Base-by-base conservation (phyloP, 345 rosid genomes). In the Chamaenerion angustifolium region DNA sequence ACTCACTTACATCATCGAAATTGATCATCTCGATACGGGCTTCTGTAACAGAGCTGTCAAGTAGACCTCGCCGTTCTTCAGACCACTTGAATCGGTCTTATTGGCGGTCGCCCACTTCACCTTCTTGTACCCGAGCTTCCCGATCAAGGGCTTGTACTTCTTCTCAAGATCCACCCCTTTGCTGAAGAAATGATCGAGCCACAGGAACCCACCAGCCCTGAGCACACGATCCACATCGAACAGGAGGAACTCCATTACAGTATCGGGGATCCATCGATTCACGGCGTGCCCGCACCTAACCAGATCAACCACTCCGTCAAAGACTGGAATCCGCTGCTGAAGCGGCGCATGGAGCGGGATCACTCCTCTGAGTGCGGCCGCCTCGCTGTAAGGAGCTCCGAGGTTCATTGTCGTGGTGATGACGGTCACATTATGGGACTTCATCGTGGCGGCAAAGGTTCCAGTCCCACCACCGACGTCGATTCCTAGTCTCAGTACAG, bases 391-490 rank as follows among this genome's bases (percentile, higher is more conserved):
- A 27, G 98, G 98, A 6, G 80, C 89, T 45, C 82, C 85, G 52
- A 87, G 69, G 52, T 84, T 92, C 96, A 92, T 80, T 11, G 95
- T 92, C 11, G 96, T 92, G 18, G 98, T 92, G 12, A 87, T 6
- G 0, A 92, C 63, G 1, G 94, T 87, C 16, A 84, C 77, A 14
- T 92, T 82, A 52, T 75, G 61, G 42, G 60, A 59, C 64, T 84
- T 87, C 94, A 92, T 82, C 21, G 79, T 65, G 1, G 95, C 96
- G 0, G 95, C 98, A 47, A 92, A 92, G 1, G 93, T 69, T 14
- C 90, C 98, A 0, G 95, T 77, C 0, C 94, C 94, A 1, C 98
- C 98, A 12, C 98, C 98, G 17, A 87, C 51, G 53, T 92, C 98
- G 43, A 92, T 48, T 2, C 98, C 98, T 7, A 92, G 79, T 3